A percentile compares a stretch with the other conserved stretches of the same genome.
Conservation (phyloP, 495 filamentous ascomycete species). For the Aspergillus egyptiacus region DNA sequence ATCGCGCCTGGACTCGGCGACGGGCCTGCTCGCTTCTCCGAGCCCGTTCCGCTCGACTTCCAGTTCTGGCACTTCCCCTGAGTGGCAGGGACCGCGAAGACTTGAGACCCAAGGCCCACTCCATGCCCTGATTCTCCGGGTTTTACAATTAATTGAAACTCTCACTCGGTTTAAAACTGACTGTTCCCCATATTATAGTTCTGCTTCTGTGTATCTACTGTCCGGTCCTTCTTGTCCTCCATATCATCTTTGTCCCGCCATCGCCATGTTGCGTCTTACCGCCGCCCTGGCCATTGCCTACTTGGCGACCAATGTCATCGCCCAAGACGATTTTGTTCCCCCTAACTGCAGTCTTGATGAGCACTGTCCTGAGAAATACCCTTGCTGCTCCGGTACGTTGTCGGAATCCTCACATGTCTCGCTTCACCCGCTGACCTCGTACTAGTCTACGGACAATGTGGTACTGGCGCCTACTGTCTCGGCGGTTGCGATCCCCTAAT, state of each 20-base stretch:
- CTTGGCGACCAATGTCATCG: conserved; percentile 27
- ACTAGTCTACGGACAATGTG: conserved; percentile 87
- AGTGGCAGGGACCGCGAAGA: not conserved
- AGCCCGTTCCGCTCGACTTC: no score
- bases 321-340: conserved; percentile 23
- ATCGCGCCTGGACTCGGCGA: no score
- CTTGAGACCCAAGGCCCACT: not conserved
- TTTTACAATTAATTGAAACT: no score
- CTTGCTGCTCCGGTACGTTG: conserved; percentile 89
- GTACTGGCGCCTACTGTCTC: conserved; percentile 90
- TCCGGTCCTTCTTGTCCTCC: conserved; percentile 2
- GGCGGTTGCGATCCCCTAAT: conserved; percentile 87
- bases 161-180: conserved; percentile 3
- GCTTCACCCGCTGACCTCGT: conserved; percentile 1
- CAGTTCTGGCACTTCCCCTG: conserved; percentile 3
- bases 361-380: conserved; percentile 66
- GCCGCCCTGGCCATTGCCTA: conserved; percentile 32
- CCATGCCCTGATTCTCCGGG: not conserved
- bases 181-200: not conserved
- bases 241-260: not conserved
- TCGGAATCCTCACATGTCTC: not conserved
- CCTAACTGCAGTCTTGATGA: conserved; percentile 48
- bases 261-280: conserved; percentile 32
- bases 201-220: conserved; percentile 6
- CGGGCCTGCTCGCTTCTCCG: no score